These are phyloP conservation scores for Trypanosomatidae sp. DNA, from an alignment of 208 protist genomes.

Conservation along the genomic window DNA sequence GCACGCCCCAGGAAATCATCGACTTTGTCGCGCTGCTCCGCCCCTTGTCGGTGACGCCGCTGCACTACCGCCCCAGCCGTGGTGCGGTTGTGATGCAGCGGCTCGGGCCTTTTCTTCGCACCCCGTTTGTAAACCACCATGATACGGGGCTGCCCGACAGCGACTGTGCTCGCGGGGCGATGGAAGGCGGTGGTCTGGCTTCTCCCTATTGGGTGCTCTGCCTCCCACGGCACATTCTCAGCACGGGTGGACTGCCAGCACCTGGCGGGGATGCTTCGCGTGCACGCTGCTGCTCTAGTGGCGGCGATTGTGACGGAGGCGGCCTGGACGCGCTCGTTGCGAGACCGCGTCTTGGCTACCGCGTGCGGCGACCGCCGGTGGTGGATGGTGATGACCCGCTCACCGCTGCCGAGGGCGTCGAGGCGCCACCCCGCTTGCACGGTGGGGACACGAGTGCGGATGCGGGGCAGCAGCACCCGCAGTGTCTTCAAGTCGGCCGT, in stretches of 20 bases:
- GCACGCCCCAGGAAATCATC: constrained; percentile 70
- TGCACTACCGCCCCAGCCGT: constrained; percentile 60
- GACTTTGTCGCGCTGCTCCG: constrained; percentile 62
- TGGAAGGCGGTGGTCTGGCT: too few relatives aligned
- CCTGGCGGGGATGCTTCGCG: background rate
- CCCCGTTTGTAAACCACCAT: constrained; percentile 23
- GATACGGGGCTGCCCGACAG: too few relatives aligned
- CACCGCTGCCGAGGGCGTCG: too few relatives aligned
- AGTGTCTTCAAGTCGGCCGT: too few relatives aligned
- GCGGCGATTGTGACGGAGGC: background rate
- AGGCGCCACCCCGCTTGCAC: background rate
- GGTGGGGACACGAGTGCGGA: too few relatives aligned
- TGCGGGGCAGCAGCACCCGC: too few relatives aligned
- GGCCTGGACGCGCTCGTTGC: constrained; percentile 14
- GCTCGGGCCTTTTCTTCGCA: constrained; percentile 54
- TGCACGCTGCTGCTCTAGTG: background rate
- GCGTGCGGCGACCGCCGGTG: too few relatives aligned
- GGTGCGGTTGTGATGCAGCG: constrained; percentile 45
- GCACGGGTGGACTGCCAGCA: too few relatives aligned
- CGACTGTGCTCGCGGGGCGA: too few relatives aligned
- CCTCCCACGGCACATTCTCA: too few relatives aligned
- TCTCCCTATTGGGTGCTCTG: too few relatives aligned
- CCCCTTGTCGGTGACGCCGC: constrained; percentile 57
- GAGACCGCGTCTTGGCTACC: constrained; percentile 5
- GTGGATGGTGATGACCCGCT: too few relatives aligned